Evolutionary conservation across 2,329 filamentous ascomycete species (phyloP).

Genomic region (Fusarium sp.): DNA sequence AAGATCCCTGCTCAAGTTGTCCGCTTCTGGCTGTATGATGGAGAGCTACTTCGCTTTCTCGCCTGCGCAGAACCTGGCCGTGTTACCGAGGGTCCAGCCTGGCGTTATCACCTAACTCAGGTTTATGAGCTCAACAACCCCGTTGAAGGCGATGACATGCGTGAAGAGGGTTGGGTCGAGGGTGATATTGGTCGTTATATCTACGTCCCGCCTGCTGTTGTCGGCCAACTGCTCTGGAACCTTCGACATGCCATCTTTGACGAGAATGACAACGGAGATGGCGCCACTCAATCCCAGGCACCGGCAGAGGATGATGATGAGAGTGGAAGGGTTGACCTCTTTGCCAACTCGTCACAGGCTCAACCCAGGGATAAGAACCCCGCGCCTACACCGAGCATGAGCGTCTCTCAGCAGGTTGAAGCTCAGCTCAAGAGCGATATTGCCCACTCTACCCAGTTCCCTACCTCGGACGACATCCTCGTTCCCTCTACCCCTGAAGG

Average conservation of each 20-base stretch:
- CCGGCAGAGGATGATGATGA: slow-evolving; percentile 28
- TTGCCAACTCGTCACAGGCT: slow-evolving; percentile 35
- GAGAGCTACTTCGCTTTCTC: slow-evolving; percentile 65
- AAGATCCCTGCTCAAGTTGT: slow-evolving; percentile 61
- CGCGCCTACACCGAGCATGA: slow-evolving; percentile 43
- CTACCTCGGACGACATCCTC: slow-evolving; percentile 45
- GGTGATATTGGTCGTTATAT: slow-evolving; percentile 59
- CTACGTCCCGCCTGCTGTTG: slow-evolving; percentile 64
- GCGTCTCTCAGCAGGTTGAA: slow-evolving; percentile 61
- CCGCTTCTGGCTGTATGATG: slow-evolving; percentile 70
- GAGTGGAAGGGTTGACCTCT: slow-evolving; percentile 31
- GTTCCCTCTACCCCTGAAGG: slow-evolving; percentile 48
- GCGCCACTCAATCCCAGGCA: slow-evolving; percentile 17
- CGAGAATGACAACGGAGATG: slow-evolving; percentile 40
- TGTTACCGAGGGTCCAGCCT: slow-evolving; percentile 38
- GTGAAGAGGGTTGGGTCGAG: slow-evolving; percentile 62
- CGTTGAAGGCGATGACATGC: slow-evolving; percentile 59
- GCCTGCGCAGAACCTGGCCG: slow-evolving; percentile 59
- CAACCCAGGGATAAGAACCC: slow-evolving; percentile 17
- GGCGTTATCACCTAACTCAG: slow-evolving; percentile 49
- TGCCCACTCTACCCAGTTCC: slow-evolving; percentile 50
- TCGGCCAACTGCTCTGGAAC: slow-evolving; percentile 66
- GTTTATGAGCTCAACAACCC: slow-evolving; percentile 70
- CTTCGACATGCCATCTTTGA: slow-evolving; percentile 59
- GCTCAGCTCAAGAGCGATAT: slow-evolving; percentile 60